These are phyloP conservation scores for Cruciata laevipes DNA, from an alignment of 257 asterid species.

Conservation along the genomic window DNA sequence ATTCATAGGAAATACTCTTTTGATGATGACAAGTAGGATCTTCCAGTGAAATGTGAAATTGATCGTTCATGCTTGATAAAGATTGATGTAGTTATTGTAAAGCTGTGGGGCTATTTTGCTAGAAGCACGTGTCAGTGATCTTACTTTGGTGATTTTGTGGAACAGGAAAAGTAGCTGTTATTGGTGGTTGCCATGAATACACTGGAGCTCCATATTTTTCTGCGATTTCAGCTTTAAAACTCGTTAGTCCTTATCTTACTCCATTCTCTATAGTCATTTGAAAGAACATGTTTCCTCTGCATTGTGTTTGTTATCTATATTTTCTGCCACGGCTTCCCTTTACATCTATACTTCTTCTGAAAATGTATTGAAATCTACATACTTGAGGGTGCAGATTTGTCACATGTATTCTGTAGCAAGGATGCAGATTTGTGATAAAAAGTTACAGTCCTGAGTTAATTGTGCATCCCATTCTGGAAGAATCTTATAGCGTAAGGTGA, in stretches of 20 bases:
- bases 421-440: constrained; percentile 92
- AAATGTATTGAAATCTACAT: constrained; percentile 16
- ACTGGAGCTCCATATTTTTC: constrained; percentile 98
- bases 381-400: constrained; percentile 90
- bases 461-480: constrained; percentile 93
- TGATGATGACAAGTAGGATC: not conserved
- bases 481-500: constrained; percentile 82
- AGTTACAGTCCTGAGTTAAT: constrained; percentile 94
- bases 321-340: constrained; percentile 3
- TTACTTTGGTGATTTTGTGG: constrained; percentile 11
- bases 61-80: not conserved
- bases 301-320: not conserved
- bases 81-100: not conserved
- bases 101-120: not conserved
- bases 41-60: not conserved
- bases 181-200: constrained; percentile 97
- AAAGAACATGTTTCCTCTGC: not conserved
- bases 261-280: not conserved
- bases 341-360: not conserved
- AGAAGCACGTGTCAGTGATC: not conserved
- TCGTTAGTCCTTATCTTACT: constrained; percentile 47
- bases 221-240: constrained; percentile 92
- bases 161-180: constrained; percentile 94
- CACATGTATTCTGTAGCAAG: constrained; percentile 92
- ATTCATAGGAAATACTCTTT: not conserved